Conservation (phyloP, 768 basidiomycete genomes). For the Crucibulum laeve region DNA sequence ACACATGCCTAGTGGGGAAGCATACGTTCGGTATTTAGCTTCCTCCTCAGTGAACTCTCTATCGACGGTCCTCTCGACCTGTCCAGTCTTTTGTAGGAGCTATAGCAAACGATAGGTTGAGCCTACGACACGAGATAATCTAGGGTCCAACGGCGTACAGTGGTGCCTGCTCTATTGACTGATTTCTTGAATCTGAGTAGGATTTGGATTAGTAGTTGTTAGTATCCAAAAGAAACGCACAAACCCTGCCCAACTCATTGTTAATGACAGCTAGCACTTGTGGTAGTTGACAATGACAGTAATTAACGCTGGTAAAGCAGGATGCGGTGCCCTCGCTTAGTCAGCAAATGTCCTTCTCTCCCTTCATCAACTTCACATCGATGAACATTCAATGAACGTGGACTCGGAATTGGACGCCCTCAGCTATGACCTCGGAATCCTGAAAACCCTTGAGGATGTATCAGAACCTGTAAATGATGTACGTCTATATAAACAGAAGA, state of each 20-base stretch:
- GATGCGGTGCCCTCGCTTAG: too few relatives aligned
- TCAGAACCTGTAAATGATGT: too few relatives aligned
- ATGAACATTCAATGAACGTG: too few relatives aligned
- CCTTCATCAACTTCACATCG: too few relatives aligned
- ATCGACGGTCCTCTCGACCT: conserved; percentile 94
- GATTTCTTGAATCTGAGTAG: conserved; percentile 83
- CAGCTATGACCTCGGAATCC: too few relatives aligned
- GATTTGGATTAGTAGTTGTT: not conserved
- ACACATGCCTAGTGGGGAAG: not conserved
- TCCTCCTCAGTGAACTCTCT: conserved; percentile 92
- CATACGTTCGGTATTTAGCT: conserved; percentile 84
- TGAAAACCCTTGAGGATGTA: too few relatives aligned
- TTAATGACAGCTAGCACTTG: not conserved
- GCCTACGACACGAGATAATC: conserved; percentile 6
- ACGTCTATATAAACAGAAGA: too few relatives aligned
- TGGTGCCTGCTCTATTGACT: conserved; percentile 87
- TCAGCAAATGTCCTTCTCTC: too few relatives aligned
- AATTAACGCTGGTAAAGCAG: too few relatives aligned
- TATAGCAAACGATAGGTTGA: conserved; percentile 24
- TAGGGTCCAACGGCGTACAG: conserved; percentile 40
- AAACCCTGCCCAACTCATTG: conserved; percentile 58
- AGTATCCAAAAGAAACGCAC: conserved; percentile 7
- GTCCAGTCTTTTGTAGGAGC: conserved; percentile 97
- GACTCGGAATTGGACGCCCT: too few relatives aligned
- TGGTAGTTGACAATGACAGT: not conserved